Base-by-base conservation (phyloP, 441 rosid species). In the Melastoma candidum region DNA sequence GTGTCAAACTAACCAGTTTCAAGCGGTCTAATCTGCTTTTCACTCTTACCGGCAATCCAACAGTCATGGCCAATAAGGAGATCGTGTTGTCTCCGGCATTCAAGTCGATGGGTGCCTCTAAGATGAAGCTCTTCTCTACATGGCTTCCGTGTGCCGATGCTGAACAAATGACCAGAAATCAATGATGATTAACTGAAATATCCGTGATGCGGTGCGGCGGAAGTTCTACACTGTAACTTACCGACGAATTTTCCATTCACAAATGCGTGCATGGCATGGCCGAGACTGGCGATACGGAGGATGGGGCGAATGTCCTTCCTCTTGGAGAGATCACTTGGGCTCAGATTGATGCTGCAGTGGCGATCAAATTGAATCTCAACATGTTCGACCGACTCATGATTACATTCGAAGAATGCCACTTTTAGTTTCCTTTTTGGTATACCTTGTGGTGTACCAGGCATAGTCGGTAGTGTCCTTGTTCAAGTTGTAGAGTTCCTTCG, bases 181-280 rank as follows among this genome's bases (percentile, higher is more conserved):
- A 9, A 41, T 27, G 8, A 36, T 4, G 41, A 36, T 36, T 6
- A 36, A 36, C 6, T 4, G 1, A 36, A 36, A 36, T 17, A 3
- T 36, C 7, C 41, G 8, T 36, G 8, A 17, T 17, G 22, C 22
- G 22, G 22, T 17, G 22, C 22, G 22, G 22, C 22, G 22, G 22
- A 17, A 17, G 8, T 36, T 36, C 8, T 4, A 4, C 41, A 36
- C 41, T 1, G 8, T 9, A 36, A 36, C 11, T 79, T 68, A 85
- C 98, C 98, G 7, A 83, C 27, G 57, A 68, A 77, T 75, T 89
- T 70, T 2, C 90, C 96, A 54, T 90, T 90, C 44, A 81, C 81
- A 47, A 78, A 87, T 29, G 73, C 93, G 59, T 71, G 51, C 74
- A 82, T 46, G 13, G 86, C 84, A 56, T 90, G 98, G 48, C 95